Conservation (phyloP, 1,284 basidiomycete genomes). For the Puccinia novopanici region DNA sequence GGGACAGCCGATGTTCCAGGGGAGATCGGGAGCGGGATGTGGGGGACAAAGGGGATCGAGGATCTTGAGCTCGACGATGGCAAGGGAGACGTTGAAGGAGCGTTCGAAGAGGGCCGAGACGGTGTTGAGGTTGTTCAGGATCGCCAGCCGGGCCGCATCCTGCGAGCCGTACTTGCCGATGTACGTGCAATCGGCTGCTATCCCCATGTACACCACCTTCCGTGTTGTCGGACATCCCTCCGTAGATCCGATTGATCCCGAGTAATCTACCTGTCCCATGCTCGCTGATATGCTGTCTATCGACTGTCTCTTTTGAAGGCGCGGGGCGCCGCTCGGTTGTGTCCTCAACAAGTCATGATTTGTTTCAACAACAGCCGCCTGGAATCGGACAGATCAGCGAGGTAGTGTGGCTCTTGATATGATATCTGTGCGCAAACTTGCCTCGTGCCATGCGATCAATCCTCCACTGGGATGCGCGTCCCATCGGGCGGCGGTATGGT, state of each 20-base stretch:
- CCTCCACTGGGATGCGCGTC: slow-evolving; percentile 22
- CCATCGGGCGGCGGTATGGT: not conserved
- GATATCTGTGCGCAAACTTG: not conserved
- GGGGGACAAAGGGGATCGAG: slow-evolving; percentile 54
- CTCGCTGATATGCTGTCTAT: slow-evolving; percentile 53
- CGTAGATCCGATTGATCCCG: slow-evolving; percentile 55
- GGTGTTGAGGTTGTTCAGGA: slow-evolving; percentile 57
- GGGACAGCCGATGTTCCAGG: slow-evolving; percentile 56
- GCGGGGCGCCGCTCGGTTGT: slow-evolving; percentile 58
- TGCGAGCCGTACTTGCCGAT: slow-evolving; percentile 53
- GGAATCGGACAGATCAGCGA: not conserved
- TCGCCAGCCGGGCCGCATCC: slow-evolving; percentile 32
- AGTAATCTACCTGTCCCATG: slow-evolving; percentile 57
- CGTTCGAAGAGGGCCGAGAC: slow-evolving; percentile 56
- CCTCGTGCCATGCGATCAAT: slow-evolving; percentile 32
- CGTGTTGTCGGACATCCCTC: slow-evolving; percentile 55
- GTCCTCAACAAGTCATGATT: not conserved
- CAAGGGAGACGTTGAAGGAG: slow-evolving; percentile 57
- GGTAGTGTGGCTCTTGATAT: not conserved
- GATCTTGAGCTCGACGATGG: slow-evolving; percentile 57
- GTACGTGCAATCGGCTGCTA: slow-evolving; percentile 58
- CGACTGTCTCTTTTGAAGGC: slow-evolving; percentile 64
- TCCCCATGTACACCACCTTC: slow-evolving; percentile 56
- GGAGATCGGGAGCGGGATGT: slow-evolving; percentile 52
- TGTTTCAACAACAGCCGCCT: not conserved